These are phyloP conservation scores for Ascochyta koolunga DNA, from an alignment of 2,329 filamentous ascomycete species.

Conservation along the genomic window DNA sequence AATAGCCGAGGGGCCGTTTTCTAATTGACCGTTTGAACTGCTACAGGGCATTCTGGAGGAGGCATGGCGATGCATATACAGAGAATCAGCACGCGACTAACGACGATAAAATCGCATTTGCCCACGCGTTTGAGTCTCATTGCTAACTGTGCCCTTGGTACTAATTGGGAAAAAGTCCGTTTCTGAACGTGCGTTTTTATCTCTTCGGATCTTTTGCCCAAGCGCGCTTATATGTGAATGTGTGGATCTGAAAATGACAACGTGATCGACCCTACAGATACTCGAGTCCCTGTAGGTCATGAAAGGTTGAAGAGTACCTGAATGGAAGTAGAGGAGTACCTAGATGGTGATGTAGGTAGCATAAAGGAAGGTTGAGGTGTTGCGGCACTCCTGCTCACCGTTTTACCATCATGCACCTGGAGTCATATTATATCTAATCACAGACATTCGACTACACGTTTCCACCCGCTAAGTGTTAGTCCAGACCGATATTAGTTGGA, in stretches of 20 bases:
- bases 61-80: too few species aligned
- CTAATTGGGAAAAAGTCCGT: background rate
- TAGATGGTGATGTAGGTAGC: slow-evolving; percentile 3
- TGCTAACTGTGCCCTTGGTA: too few species aligned
- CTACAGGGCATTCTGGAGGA: too few species aligned
- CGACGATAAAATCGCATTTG: background rate
- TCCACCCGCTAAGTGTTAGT: slow-evolving; percentile 9
- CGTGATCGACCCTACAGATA: background rate
- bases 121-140: slow-evolving; percentile 2
- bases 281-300: background rate
- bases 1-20: background rate
- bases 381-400: background rate
- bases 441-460: background rate
- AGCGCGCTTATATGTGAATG: background rate
- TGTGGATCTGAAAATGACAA: background rate
- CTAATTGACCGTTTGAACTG: background rate
- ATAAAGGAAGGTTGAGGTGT: slow-evolving; percentile 1
- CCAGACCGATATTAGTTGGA: background rate
- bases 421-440: slow-evolving; percentile 1
- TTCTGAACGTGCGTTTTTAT: background rate
- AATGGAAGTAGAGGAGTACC: slow-evolving; percentile 4
- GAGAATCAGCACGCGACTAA: background rate
- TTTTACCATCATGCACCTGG: background rate
- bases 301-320: background rate
- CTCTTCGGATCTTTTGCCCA: background rate